Evolutionary conservation across 441 rosid genomes (phyloP), one percentile per base, ranked within the genome.

Genomic region (Populus hybrid): DNA sequence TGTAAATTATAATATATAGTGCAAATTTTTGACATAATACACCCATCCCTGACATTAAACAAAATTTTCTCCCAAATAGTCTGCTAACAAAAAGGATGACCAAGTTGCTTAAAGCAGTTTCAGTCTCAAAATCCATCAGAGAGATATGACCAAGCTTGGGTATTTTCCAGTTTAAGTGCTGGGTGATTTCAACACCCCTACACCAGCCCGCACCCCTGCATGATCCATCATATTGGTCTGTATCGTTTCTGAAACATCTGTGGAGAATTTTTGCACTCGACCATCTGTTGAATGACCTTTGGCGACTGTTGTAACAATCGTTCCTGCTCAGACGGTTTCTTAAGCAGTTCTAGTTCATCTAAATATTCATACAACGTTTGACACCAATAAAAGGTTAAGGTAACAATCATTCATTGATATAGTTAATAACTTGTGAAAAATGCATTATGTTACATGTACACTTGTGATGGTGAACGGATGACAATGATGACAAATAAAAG

Each of bases 281-380:
- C 12, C 38, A 69, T 36, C 69, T 84, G 86, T 2, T 86, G 82
- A 69, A 79, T 80, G 23, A 88, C 87, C 77, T 77, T 77, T 0
- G 88, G 91, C 59, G 71, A 57, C 71, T 80, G 78, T 42, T 72
- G 75, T 63, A 86, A 53, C 24, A 84, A 68, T 23, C 85, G 82
- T 66, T 82, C 79, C 79, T 83, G 89, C 68, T 84, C 87, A 2
- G 69, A 34, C 10, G 90, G 84, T 57, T 83, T 80, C 87, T 73
- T 79, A 8, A 89, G 93, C 76, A 46, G 70, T 30, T 86, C 86
- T 79, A 87, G 86, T 76, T 81, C 74, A 11, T 84, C 84, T 70
- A 88, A 76, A 69, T 72, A 75, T 71, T 74, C 76, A 65, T 71
- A 78, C 63, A 85, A 74, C 34, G 88, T 87, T 72, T 28, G 61